phyloP scores from a whole-genome alignment of 2,329 filamentous ascomycete species.

The Paraconiothyrium brasiliense region DNA sequence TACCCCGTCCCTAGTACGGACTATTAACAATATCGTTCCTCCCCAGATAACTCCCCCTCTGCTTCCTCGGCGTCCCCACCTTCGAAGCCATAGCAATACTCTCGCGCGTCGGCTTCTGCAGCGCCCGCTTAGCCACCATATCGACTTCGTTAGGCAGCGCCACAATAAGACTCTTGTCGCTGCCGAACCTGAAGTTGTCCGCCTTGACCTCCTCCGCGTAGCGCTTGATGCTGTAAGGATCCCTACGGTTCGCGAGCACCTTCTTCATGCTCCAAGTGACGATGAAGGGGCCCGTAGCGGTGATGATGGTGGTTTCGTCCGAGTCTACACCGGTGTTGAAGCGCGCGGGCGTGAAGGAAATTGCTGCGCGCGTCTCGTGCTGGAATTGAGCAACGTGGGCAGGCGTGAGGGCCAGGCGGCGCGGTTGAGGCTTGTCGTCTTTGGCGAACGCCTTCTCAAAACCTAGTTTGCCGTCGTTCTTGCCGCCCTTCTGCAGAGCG shows the following conservation, averaged over 20 bases:
- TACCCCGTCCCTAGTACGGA: conserved; percentile 61
- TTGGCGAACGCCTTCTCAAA: conserved; percentile 95
- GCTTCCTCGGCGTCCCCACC: conserved; percentile 52
- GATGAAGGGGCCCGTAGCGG: conserved; percentile 94
- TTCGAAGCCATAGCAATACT: conserved; percentile 77
- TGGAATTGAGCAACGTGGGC: conserved; percentile 97
- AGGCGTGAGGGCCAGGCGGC: conserved; percentile 86
- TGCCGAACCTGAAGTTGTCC: conserved; percentile 97
- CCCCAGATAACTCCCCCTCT: conserved; percentile 74
- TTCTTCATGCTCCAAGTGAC: conserved; percentile 97
- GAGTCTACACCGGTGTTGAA: conserved; percentile 89
- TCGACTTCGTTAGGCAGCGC: conserved; percentile 97
- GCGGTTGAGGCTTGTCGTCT: conserved; percentile 91
- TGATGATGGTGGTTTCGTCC: conserved; percentile 93
- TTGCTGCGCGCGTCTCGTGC: conserved; percentile 87
- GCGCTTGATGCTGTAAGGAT: conserved; percentile 95
- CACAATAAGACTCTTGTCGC: conserved; percentile 97
- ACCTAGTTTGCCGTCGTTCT: conserved; percentile 97
- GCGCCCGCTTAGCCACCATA: conserved; percentile 87
- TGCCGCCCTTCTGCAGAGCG: conserved; percentile 86
- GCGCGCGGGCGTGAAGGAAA: conserved; percentile 88
- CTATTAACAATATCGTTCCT: conserved; percentile 86
- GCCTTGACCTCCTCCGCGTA: conserved; percentile 96
- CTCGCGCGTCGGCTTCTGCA: conserved; percentile 90
- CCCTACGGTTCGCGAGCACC: conserved; percentile 79